Percentiles rank a stretch among this genome's conserved stretches.
phyloP scores from a whole-genome alignment of 148 eudicot genomes.

The Rhododendron ferrugineum region DNA sequence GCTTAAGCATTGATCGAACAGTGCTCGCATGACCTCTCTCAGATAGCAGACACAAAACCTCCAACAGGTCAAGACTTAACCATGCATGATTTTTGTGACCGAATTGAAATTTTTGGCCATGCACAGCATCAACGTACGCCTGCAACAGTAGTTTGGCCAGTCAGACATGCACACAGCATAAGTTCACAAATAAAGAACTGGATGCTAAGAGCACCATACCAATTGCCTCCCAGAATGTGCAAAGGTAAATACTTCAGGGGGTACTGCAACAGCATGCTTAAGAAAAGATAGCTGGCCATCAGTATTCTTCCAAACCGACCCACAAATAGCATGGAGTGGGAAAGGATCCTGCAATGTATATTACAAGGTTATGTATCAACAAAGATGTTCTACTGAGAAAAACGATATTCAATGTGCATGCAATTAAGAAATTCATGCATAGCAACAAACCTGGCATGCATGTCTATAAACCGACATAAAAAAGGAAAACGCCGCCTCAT shows the following conservation, averaged over 20 bases:
- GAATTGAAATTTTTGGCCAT: conserved; percentile 54
- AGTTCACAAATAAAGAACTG: neutral
- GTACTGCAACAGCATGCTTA: conserved; percentile 65
- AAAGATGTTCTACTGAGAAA: neutral
- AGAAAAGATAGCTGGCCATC: conserved; percentile 96
- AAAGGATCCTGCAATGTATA: conserved; percentile 62
- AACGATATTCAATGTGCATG: neutral
- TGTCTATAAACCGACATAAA: conserved; percentile 70
- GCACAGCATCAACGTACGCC: conserved; percentile 60
- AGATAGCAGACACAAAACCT: conserved; percentile 79
- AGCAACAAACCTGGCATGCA: conserved; percentile 29
- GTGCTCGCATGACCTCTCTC: conserved; percentile 78
- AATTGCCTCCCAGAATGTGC: conserved; percentile 71
- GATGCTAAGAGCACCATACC: conserved; percentile 36
- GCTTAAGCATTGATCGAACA: conserved; percentile 62
- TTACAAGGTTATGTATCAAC: neutral
- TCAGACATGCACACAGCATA: conserved; percentile 9
- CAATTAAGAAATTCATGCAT: neutral
- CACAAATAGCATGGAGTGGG: conserved; percentile 77
- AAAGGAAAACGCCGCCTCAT: conserved; percentile 63
- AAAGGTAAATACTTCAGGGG: conserved; percentile 80
- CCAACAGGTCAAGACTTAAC: conserved; percentile 81
- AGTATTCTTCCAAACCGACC: conserved; percentile 81
- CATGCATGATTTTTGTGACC: conserved; percentile 75
- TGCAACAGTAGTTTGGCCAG: conserved; percentile 26